Base-by-base conservation (phyloP, 2,329 filamentous ascomycete species). In the Penicillium oxalicum region DNA sequence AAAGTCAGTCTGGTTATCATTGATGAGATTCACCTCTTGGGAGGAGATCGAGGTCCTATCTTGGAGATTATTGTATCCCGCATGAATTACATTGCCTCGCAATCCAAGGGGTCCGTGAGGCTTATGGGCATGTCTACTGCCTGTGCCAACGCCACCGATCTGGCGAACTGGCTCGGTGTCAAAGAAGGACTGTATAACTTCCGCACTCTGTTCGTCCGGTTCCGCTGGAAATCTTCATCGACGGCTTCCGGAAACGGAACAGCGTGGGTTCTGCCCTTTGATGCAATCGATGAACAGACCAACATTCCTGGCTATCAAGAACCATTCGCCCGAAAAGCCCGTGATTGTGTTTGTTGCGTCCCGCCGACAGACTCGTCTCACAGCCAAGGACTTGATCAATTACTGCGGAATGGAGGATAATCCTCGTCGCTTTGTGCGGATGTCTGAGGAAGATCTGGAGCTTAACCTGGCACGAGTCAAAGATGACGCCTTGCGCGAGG, bases 271-370 rank as follows among this genome's bases (percentile, higher is more conserved):
- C 74, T 97, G 91, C 61, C 90, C 93, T 0, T 72, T 98, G 56
- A 98, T 98, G 93, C 91, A 97, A 70, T 95, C 90, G 0, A 98
- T 98, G 93, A 98, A 98, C 64, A 81, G 93, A 5, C 93, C 93
- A 2, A 96, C 93, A 0, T 98, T 97, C 70, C 74, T 97, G 29
- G 93, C 93, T 0, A 93, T 98, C 69, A 96, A 98, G 69, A 89
- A 85, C 9, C 94, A 98, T 70, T 96, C 91, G 37, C 93, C 94
- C 0, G 85, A 90, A 45, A 97, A 98, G 69, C 93, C 93, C 0
- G 93, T 97, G 7, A 98, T 98, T 66, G 93, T 98, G 0, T 98
- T 98, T 61, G 93, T 98, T 5, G 90, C 93, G 3, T 98, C 93
- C 13, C 85, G 94, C 62, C 80, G 93, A 61, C 93, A 98, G 74